A percentile compares a stretch with the other conserved stretches of the same genome.
Evolutionary conservation across 495 filamentous ascomycete species (phyloP).

Genomic region (Penicillium parvum): DNA sequence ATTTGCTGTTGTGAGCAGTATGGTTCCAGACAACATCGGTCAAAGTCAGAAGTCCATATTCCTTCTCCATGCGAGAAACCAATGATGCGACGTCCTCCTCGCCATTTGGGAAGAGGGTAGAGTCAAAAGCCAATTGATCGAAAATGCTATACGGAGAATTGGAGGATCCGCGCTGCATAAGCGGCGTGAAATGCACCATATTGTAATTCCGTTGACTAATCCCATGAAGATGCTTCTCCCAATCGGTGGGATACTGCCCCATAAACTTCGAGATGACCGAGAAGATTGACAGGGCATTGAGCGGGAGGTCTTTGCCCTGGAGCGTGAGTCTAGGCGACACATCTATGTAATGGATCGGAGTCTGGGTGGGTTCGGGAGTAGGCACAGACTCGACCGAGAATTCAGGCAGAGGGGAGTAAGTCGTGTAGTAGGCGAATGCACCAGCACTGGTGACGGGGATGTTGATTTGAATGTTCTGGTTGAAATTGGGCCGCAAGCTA

Average conservation of each 20-base stretch:
- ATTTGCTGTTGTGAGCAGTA: constrained; percentile 91
- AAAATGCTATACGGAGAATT: constrained; percentile 97
- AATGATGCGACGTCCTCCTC: constrained; percentile 77
- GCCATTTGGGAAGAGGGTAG: constrained; percentile 75
- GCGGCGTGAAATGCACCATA: constrained; percentile 96
- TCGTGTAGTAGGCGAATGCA: constrained; percentile 93
- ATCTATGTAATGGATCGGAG: constrained; percentile 82
- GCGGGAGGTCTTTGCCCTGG: constrained; percentile 62
- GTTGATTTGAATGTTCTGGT: constrained; percentile 81
- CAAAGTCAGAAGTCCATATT: constrained; percentile 79
- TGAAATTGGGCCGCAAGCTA: constrained; percentile 89
- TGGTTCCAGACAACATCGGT: constrained; percentile 99
- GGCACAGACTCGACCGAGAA: constrained; percentile 57
- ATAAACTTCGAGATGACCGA: constrained; percentile 98
- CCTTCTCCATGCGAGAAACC: constrained; percentile 75
- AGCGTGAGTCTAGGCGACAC: constrained; percentile 80
- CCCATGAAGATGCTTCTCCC: constrained; percentile 82
- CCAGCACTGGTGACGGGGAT: constrained; percentile 80
- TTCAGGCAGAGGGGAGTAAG: constrained; percentile 79
- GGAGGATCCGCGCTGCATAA: constrained; percentile 81
- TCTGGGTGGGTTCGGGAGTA: constrained; percentile 56
- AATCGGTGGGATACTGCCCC: constrained; percentile 82
- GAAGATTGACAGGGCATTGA: constrained; percentile 84
- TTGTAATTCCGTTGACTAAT: constrained; percentile 91
- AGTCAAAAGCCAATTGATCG: constrained; percentile 86